A percentile compares a stretch with the other conserved stretches of the same genome.
phyloP scores from a whole-genome alignment of 495 filamentous ascomycete genomes.

The Rostrohypoxylon terebratum region DNA sequence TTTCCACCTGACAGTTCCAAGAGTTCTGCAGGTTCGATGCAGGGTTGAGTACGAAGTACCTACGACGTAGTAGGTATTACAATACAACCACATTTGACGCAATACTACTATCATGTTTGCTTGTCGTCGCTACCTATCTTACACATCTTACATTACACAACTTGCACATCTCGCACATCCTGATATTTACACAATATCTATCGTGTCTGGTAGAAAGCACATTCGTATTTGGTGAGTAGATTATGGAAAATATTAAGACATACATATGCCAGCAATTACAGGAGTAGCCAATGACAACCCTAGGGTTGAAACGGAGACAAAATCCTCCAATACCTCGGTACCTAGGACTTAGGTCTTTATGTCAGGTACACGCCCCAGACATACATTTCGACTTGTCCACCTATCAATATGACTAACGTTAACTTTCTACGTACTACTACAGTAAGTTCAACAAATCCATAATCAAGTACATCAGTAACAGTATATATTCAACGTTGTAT shows the following conservation, averaged over 20 bases:
- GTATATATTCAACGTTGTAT: no score
- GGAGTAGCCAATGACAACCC: background rate
- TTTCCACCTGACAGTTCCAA: no score
- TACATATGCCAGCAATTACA: background rate
- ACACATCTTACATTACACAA: no score
- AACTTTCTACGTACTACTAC: no score
- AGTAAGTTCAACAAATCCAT: no score
- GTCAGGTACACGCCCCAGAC: background rate
- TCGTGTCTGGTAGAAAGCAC: no score
- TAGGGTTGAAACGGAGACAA: background rate
- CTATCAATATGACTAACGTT: background rate
- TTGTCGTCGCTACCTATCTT: background rate
- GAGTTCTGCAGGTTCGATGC: background rate
- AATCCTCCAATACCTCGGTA: constrained; percentile 12
- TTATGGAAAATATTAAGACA: background rate
- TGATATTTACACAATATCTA: background rate
- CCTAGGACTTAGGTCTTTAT: constrained; percentile 3
- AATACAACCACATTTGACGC: background rate
- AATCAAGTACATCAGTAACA: no score
- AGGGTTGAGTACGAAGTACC: background rate
- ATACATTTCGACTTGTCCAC: background rate
- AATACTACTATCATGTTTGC: background rate
- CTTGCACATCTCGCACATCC: background rate
- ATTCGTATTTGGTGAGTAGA: background rate
- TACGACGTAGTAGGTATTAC: no score